These are phyloP conservation scores for Neofusicoccum parvum DNA, from an alignment of 2,329 filamentous ascomycete genomes.

Conservation along the genomic window DNA sequence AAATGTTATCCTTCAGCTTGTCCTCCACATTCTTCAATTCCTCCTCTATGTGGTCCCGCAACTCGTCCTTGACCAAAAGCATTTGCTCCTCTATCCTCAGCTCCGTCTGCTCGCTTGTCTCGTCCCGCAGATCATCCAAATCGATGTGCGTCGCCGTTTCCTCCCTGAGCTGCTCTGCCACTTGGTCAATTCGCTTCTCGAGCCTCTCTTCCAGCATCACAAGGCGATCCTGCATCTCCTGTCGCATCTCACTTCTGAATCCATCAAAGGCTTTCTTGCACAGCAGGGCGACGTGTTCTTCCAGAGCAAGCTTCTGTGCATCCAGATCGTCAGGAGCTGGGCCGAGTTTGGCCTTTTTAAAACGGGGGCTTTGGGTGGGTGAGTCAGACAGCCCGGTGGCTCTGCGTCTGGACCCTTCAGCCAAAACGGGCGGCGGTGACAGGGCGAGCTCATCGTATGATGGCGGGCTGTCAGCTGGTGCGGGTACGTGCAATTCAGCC, in stretches of 20 bases:
- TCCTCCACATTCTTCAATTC: conserved; percentile 6
- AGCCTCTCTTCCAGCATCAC: neutral
- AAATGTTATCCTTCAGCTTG: neutral
- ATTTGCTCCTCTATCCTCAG: neutral
- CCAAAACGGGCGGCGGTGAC: neutral
- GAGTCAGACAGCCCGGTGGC: neutral
- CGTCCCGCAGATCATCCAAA: neutral
- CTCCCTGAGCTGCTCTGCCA: neutral
- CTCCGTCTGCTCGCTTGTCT: neutral
- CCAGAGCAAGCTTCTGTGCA: neutral
- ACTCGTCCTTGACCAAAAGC: neutral
- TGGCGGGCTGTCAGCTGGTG: conserved; percentile 5
- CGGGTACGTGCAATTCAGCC: neutral
- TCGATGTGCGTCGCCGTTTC: neutral
- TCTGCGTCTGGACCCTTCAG: neutral
- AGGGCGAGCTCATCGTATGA: conserved; percentile 14
- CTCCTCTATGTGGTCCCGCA: neutral
- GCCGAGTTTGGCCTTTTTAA: neutral
- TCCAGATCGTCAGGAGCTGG: neutral
- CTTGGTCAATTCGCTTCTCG: neutral
- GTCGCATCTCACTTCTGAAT: neutral
- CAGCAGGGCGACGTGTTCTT: neutral
- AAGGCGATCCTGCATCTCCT: neutral
- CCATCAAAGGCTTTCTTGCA: neutral
- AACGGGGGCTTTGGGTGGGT: neutral